Evolutionary conservation across 176 grass and related monocot species (phyloP), one percentile per base, ranked within the genome.

Genomic region (Phragmites australis): DNA sequence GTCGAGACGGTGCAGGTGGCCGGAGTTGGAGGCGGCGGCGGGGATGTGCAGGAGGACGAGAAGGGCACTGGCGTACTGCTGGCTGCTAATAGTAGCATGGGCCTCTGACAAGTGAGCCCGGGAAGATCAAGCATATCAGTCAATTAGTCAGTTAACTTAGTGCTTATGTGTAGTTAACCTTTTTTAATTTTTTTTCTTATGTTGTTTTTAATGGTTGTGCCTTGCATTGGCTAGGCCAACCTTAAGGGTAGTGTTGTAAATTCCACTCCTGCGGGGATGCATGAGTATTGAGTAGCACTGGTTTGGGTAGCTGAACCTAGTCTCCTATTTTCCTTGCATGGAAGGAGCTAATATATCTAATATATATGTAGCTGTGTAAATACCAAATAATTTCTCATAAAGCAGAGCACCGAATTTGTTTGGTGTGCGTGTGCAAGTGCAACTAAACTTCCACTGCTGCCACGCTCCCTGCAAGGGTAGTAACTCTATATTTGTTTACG

Each of bases 1-100:
- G 79, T 88, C 40, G 46, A 85, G 53, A 84, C 74, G n/a, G 56
- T 90, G 68, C 85, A 89, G 44, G 63, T 82, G 44, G 62, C 66
- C 68, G 78, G 80, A 52, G 68, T 84, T 68, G 70, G 74, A 74
- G 58, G 39, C 25, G 60, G 49, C 52, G 73, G 76, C 12, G 56
- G 42, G n/a, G 88, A 79, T 37, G n/a, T n/a, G n/a, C 73, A 74
- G 45, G 59, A 83, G 6, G 57, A 76, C 39, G 69, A 84, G 18
- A 93, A 90, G 21, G 31, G 9, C 72, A 72, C 44, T 42, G 6
- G 21, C 25, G 9, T 67, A 72, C 44, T 42, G 6, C 55, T 15
- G 61, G 53, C 8, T 26, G 26, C 47, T 55, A 65, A 88, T 11
- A 76, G 46, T 59, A 80, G 39, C 16, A 62, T 40, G 49, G 21